phyloP scores from a whole-genome alignment of 352 stramenopile species.

The Phytophthora citricola region DNA sequence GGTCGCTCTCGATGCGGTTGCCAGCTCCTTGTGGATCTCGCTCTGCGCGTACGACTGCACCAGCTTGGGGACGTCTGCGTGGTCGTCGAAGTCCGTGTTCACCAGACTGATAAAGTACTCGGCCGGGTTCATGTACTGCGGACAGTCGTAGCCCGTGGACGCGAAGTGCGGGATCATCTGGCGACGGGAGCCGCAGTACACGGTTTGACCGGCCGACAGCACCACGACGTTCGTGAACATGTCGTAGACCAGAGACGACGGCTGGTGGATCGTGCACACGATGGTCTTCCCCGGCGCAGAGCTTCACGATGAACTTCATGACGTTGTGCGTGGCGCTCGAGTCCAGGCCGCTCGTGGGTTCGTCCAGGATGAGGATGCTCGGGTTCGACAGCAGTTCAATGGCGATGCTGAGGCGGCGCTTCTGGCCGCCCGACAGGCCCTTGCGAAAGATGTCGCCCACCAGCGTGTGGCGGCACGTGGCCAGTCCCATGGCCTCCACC shows the following conservation, averaged over 20 bases:
- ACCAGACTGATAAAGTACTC: no score
- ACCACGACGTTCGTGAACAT: constrained; percentile 22
- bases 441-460: constrained; percentile 82
- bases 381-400: constrained; percentile 82
- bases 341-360: constrained; percentile 70
- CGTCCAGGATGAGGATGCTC: constrained; percentile 81
- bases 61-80: constrained; percentile 38
- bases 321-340: constrained; percentile 13
- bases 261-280: constrained; percentile 93
- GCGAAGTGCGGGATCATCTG: no score
- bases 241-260: constrained; percentile 57
- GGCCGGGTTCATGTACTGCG: no score
- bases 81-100: constrained; percentile 23
- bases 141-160: no score
- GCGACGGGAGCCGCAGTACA: no score
- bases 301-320: constrained; percentile 11
- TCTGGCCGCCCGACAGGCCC: constrained; percentile 81
- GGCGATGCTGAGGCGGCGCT: constrained; percentile 77
- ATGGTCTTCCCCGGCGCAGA: constrained; percentile 49
- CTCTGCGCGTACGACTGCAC: constrained; percentile 30
- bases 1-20: constrained; percentile 20
- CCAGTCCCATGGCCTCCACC: constrained; percentile 67
- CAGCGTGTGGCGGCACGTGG: constrained; percentile 51
- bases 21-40: constrained; percentile 13
- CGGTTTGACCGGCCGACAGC: no score